These are phyloP conservation scores for Triticum urartu DNA, from an alignment of 176 grass and related monocot species.

Conservation along the genomic window DNA sequence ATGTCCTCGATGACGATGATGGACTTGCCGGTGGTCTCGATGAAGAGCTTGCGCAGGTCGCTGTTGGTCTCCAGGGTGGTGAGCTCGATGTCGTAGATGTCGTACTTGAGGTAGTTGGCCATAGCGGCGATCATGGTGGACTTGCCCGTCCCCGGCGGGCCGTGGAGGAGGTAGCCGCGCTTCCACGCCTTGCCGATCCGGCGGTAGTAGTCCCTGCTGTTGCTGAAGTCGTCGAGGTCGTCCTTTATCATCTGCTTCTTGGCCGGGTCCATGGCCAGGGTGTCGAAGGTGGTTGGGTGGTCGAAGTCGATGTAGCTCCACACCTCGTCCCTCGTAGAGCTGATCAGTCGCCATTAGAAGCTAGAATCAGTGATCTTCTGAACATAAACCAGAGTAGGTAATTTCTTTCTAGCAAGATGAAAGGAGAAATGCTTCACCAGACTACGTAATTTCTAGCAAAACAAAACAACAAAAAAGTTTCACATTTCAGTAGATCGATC, in stretches of 20 bases:
- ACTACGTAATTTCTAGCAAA: no score
- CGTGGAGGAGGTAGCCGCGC: slow-evolving; percentile 41
- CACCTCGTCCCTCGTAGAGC: background rate
- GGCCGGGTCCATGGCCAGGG: slow-evolving; percentile 33
- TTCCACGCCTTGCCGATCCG: slow-evolving; percentile 37
- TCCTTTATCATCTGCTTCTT: slow-evolving; percentile 34
- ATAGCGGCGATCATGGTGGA: slow-evolving; percentile 43
- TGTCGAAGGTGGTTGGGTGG: slow-evolving; percentile 40
- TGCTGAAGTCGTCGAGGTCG: slow-evolving; percentile 26
- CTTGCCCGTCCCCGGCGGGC: slow-evolving; percentile 45
- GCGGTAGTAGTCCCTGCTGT: slow-evolving; percentile 34
- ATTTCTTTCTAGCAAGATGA: no score
- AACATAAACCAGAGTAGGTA: no score
- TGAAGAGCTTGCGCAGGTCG: slow-evolving; percentile 51
- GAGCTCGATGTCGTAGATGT: slow-evolving; percentile 45
- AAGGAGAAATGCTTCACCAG: no score
- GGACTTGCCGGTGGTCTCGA: slow-evolving; percentile 42
- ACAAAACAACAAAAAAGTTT: no score
- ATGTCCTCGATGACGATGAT: slow-evolving; percentile 98
- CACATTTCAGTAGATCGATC: no score
- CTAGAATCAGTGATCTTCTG: no score
- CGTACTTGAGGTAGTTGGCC: slow-evolving; percentile 41
- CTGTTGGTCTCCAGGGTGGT: slow-evolving; percentile 43
- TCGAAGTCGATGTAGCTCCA: slow-evolving; percentile 40
- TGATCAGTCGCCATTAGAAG: no score